These are phyloP conservation scores for Termitomyces sp. DNA, from an alignment of 768 basidiomycete species.

Conservation along the genomic window DNA sequence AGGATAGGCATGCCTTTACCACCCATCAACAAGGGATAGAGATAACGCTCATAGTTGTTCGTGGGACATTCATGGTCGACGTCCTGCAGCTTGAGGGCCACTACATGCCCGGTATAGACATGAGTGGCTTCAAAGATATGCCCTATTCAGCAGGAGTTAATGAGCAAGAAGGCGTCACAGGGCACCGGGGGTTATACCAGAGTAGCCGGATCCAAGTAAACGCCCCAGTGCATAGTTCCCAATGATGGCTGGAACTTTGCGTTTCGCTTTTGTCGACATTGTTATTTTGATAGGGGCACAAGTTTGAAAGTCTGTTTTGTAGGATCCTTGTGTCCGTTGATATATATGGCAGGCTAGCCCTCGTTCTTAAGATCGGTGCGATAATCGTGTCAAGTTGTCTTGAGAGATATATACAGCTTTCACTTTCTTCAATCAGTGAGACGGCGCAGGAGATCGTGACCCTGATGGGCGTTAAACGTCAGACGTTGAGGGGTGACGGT, in stretches of 20 bases:
- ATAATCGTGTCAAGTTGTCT: neutral
- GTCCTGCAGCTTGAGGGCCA: conserved; percentile 71
- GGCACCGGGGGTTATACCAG: conserved; percentile 39
- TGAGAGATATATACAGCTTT: neutral
- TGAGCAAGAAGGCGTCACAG: neutral
- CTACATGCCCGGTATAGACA: conserved; percentile 49
- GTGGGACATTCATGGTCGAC: conserved; percentile 71
- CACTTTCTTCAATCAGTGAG: neutral
- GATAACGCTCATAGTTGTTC: conserved; percentile 60
- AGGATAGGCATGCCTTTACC: conserved; percentile 69
- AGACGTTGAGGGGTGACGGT: neutral
- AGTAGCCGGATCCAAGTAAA: conserved; percentile 66
- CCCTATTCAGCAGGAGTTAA: conserved; percentile 31
- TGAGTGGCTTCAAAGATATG: conserved; percentile 63
- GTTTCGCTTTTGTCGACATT: conserved; percentile 5
- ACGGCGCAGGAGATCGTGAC: neutral
- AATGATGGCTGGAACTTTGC: conserved; percentile 30
- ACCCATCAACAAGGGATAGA: conserved; percentile 70
- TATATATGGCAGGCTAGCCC: neutral
- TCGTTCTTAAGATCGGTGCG: neutral
- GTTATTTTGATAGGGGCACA: neutral
- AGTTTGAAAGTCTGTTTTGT: neutral
- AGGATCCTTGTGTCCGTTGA: neutral
- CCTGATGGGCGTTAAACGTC: neutral
- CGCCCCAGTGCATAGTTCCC: conserved; percentile 59